Conservation (phyloP, 805 yeast genomes). For the Wickerhamomyces canadensis region DNA sequence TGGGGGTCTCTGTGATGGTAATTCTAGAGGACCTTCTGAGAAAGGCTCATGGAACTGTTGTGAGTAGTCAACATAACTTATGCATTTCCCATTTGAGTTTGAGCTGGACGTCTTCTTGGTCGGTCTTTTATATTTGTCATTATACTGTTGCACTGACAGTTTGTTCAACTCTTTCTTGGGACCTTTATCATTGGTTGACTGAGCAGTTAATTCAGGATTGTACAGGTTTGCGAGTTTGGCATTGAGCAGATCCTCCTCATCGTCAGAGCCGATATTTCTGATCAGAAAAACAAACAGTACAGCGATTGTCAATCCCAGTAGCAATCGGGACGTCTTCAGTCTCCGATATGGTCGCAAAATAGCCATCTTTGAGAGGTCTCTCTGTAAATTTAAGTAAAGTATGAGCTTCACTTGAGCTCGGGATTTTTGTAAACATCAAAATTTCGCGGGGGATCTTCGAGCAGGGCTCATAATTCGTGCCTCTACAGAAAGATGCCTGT, state of each 20-base stretch:
- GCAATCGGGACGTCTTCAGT: constrained; percentile 1
- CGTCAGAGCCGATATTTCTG: background rate
- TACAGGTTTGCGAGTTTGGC: constrained; percentile 1
- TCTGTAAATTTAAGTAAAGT: background rate
- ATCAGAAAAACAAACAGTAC: background rate
- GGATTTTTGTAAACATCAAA: background rate
- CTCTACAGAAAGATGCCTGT: background rate
- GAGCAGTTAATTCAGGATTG: background rate
- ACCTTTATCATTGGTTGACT: background rate
- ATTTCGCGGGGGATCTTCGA: background rate
- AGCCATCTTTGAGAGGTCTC: background rate
- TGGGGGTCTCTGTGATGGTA: constrained; percentile 77
- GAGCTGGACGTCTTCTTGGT: background rate
- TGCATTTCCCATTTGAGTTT: too few species aligned
- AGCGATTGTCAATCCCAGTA: constrained; percentile 3
- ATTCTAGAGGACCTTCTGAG: constrained; percentile 44
- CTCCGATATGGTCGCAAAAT: background rate
- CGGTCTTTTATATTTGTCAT: constrained; percentile 3
- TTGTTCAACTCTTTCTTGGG: too few species aligned
- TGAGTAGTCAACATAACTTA: constrained; percentile 60
- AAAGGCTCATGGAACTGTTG: constrained; percentile 47
- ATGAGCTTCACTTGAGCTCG: background rate
- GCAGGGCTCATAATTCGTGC: background rate
- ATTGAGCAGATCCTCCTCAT: constrained; percentile 3
- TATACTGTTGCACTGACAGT: constrained; percentile 2